phyloP scores from a whole-genome alignment of 257 asterid genomes.

The Echium plantagineum region DNA sequence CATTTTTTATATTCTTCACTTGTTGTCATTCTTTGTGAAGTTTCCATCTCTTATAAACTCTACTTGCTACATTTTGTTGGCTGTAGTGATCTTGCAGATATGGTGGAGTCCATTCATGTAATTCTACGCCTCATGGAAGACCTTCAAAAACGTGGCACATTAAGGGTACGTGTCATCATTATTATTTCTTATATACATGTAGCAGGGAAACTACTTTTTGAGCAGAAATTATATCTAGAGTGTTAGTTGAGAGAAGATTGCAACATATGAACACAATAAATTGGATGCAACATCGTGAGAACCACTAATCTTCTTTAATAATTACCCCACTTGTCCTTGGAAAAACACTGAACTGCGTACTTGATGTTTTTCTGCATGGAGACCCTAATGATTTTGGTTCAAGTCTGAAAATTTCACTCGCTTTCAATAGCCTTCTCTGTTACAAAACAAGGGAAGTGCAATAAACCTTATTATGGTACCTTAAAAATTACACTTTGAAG shows the following conservation, averaged over 20 bases:
- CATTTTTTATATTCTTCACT: not conserved
- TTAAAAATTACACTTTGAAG: not conserved
- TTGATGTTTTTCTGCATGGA: not conserved
- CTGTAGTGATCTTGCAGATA: conserved; percentile 79
- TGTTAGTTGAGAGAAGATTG: not conserved
- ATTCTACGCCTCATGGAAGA: conserved; percentile 71
- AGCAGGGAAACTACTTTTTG: not conserved
- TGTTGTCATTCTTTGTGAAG: conserved; percentile 3
- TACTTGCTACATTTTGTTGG: conserved; percentile 22
- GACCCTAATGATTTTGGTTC: not conserved
- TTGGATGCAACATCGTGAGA: not conserved
- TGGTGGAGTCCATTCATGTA: conserved; percentile 76
- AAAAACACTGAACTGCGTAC: not conserved
- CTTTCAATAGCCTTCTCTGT: not conserved
- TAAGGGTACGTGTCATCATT: conserved; percentile 53
- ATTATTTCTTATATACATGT: conserved; percentile 2
- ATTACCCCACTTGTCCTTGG: too few species aligned
- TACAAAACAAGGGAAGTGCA: not conserved
- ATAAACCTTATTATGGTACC: not conserved
- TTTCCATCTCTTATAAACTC: not conserved
- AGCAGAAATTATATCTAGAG: too few species aligned
- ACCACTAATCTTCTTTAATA: not conserved
- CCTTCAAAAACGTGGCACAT: conserved; percentile 77
- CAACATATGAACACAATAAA: not conserved
- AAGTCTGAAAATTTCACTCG: not conserved